These are phyloP conservation scores for Saccharomyces hybrid DNA, from an alignment of 1,139 yeast genomes.

Conservation along the genomic window DNA sequence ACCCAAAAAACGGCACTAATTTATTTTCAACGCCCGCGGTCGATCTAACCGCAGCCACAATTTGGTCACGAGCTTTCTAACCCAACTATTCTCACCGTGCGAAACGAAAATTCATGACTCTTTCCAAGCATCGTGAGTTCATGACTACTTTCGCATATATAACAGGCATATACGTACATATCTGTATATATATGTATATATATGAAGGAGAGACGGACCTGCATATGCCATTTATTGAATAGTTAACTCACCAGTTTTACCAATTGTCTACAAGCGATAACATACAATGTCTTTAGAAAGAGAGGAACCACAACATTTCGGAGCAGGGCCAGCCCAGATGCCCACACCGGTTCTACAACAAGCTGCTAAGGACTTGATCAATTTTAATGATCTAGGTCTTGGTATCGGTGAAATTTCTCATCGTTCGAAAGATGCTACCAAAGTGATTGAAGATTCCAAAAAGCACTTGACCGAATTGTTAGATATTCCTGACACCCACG, in stretches of 20 bases:
- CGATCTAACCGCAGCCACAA: background rate
- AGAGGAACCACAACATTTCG: constrained; percentile 77
- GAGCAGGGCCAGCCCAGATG: constrained; percentile 94
- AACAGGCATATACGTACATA: background rate
- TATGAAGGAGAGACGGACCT: background rate
- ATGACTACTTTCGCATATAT: background rate
- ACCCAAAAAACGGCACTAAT: background rate
- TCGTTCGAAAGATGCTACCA: constrained; percentile 75
- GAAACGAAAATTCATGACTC: background rate
- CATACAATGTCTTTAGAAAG: constrained; percentile 40
- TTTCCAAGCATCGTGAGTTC: background rate
- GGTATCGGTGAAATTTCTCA: constrained; percentile 96
- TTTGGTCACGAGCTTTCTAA: background rate
- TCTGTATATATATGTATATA: background rate
- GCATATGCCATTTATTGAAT: background rate
- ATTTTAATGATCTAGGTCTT: constrained; percentile 59
- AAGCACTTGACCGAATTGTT: constrained; percentile 54
- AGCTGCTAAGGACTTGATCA: constrained; percentile 76
- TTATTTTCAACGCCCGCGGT: background rate
- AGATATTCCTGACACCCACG: constrained; percentile 82
- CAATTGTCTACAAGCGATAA: background rate
- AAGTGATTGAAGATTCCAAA: constrained; percentile 72
- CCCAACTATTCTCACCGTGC: background rate
- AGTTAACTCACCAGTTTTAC: background rate
- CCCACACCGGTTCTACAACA: constrained; percentile 78